Evolutionary conservation across 768 basidiomycete species (phyloP).

Genomic region (Cantharellus cinnabarinus): DNA sequence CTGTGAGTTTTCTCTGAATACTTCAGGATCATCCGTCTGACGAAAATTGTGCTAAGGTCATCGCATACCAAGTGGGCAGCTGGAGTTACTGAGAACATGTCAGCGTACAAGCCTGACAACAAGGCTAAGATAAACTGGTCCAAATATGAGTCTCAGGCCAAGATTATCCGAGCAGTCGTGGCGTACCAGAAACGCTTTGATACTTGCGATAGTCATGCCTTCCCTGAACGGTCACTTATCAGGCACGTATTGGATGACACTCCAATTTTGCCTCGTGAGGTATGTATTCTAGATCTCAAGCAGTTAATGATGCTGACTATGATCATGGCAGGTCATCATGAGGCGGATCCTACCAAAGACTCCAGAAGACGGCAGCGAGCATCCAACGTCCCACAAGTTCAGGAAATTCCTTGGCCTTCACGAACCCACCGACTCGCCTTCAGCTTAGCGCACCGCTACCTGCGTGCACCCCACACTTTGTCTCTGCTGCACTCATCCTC

Average conservation of each 20-base stretch:
- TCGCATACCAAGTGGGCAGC: no score
- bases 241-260: not conserved
- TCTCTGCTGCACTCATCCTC: no score
- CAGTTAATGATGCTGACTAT: no score
- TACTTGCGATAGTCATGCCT: not conserved
- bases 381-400: not conserved
- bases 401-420: not conserved
- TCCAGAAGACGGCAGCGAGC: not conserved
- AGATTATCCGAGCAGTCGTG: not conserved
- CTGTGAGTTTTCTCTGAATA: conserved; percentile 13
- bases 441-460: no score
- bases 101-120: conserved; percentile 45
- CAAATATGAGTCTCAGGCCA: conserved; percentile 31
- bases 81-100: conserved; percentile 49
- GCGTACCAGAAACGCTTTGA: not conserved
- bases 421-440: no score
- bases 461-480: no score
- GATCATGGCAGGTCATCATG: no score
- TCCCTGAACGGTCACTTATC: not conserved
- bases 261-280: not conserved
- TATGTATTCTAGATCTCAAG: not conserved
- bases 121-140: conserved; percentile 77
- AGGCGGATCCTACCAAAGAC: not conserved
- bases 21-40: not conserved
- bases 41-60: no score